These are phyloP conservation scores for Vitis hybrid DNA, from an alignment of 177 flowering plant genomes.

Conservation along the genomic window DNA sequence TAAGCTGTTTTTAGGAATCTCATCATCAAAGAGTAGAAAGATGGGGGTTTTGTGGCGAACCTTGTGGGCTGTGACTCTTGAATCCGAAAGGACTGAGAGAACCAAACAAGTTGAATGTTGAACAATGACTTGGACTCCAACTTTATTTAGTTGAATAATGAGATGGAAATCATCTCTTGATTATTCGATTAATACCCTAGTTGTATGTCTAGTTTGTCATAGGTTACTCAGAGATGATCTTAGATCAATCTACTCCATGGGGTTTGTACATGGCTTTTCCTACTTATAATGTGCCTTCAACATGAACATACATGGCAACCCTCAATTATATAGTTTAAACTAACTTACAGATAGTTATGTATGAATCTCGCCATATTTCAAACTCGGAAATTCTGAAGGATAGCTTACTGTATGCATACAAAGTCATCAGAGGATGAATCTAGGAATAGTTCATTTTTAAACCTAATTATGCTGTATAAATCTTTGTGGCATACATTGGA, in stretches of 20 bases:
- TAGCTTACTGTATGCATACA: too few relatives aligned
- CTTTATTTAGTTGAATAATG: constrained; percentile 24
- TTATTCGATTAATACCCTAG: not conserved
- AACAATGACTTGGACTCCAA: constrained; percentile 71
- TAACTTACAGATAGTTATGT: too few relatives aligned
- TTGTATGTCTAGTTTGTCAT: not conserved
- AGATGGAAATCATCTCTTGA: constrained; percentile 19
- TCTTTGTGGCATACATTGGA: too few relatives aligned
- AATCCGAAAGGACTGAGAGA: constrained; percentile 26
- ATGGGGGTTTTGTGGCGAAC: constrained; percentile 46
- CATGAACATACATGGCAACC: too few relatives aligned
- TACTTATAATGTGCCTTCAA: too few relatives aligned
- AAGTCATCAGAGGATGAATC: too few relatives aligned
- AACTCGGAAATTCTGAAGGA: too few relatives aligned
- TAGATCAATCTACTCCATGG: not conserved
- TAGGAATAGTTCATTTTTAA: too few relatives aligned
- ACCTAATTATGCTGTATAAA: too few relatives aligned
- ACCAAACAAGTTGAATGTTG: constrained; percentile 36
- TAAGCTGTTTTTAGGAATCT: constrained; percentile 31
- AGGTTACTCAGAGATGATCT: not conserved
- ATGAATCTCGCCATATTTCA: too few relatives aligned
- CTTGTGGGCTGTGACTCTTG: constrained; percentile 38
- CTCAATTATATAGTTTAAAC: too few relatives aligned
- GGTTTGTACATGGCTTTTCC: too few relatives aligned
- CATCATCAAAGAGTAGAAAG: constrained; percentile 52